Base-by-base conservation (phyloP, 2,329 filamentous ascomycete genomes). In the Grosmannia penicillata region DNA sequence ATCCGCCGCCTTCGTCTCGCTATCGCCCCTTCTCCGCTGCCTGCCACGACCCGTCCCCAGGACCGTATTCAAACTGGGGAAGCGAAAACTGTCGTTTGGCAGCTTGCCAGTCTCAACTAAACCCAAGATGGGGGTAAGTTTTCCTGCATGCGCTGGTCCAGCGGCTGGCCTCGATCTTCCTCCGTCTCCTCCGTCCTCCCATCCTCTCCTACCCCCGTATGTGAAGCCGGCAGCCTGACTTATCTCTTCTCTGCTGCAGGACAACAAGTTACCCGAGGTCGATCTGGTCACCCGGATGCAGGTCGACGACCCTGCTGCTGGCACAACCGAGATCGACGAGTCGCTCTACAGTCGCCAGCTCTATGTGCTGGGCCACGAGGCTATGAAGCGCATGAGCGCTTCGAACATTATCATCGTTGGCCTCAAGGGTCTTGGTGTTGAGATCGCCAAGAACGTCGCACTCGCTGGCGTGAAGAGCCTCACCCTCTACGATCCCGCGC, bases 341-440 rank as follows among this genome's bases (percentile, higher is more conserved):
- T 77, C 75, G 40, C 73, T 82, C 50, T 82, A 82, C 65, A 81
- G 76, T 56, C 70, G 77, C 55, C 77, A 82, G 61, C 76, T 82
- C 50, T 81, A 81, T 54, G 77, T 80, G 43, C 58, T 79, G 37
- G 75, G 75, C 46, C 75, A 80, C 52, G 75, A 79, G 60, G 91
- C 91, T 48, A 98, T 98, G 91, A 96, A 93, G 71, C 86, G 91
- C 53, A 98, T 98, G 91, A 76, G 87, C 53, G 83, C 86, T 45
- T 96, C 91, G 39, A 93, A 96, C 55, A 75, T 98, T 43, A 81
- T 98, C 38, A 71, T 98, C 40, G 82, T 89, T 45, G 91, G 91
- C 47, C 67, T 96, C 49, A 89, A 91, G 59, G 91, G 91, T 37
- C 73, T 98, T 29, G 91, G 91, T 65, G 89, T 95, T 40, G 91